Base-by-base conservation (phyloP, 2,329 filamentous ascomycete species). In the Exophiala spinifera region DNA sequence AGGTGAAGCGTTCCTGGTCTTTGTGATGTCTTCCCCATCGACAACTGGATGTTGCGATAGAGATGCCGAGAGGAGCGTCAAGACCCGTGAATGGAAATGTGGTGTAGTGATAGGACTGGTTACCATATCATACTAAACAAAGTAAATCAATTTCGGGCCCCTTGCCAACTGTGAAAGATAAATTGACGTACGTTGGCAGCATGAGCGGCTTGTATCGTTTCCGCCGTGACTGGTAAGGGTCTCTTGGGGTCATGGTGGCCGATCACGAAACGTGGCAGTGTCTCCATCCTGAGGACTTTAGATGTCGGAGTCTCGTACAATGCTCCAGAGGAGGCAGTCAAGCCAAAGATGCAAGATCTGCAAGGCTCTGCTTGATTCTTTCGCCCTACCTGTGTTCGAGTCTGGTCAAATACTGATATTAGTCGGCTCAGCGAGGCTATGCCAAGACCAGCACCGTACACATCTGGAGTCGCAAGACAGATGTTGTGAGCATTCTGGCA, bases 121-220 rank as follows among this genome's bases (percentile, higher is more conserved):
- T 57, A 86, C 70, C 76, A 86, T 79, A 65, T 86, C 82, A 77
- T 86, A 86, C 80, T 83, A 64, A n/a, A 57, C 49, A 21, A 37
- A 10, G 53, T 64, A 45, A 65, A 60, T 50, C 47, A 46, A 15
- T 44, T n/a, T n/a, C 7, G 8, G 23, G 2, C 55, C 25, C 33
- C 28, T 37, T 15, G 43, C n/a, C 36, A 36, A 33, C n/a, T 43
- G 13, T 3, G 13, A n/a, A 19, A 2, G 1, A 56, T 31, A 46
- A 23, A 42, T 55, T 56, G 51, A 49, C 70, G 60, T 67, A 81
- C 79, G 67, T 79, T 78, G 63, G 76, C 74, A 54, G 82, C 80
- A 59, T 83, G 80, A 3, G 81, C 82, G 61, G 77, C 72, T 47
- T 74, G 74, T 34, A 84, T 70, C 36, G 79, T 67, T 57, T 79